A percentile compares a stretch with the other conserved stretches of the same genome.
Evolutionary conservation across 805 yeast genomes (phyloP).

Genomic region (Ascoidea rubescens): DNA sequence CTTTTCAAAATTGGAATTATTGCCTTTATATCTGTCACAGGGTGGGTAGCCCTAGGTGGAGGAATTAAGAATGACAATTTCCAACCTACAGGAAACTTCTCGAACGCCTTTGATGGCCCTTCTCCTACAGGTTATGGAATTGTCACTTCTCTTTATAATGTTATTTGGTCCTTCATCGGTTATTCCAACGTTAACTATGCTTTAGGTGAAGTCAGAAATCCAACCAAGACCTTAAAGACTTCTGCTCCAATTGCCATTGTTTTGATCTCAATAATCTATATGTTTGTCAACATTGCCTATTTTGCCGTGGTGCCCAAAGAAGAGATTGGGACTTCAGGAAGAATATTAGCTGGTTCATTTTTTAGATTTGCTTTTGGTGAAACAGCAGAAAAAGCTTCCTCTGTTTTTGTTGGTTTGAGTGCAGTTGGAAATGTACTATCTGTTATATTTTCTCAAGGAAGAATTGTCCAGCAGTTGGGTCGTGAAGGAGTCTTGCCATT

Average conservation of each 20-base stretch:
- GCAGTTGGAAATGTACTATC: constrained; percentile 75
- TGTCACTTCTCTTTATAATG: constrained; percentile 66
- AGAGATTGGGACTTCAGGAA: constrained; percentile 43
- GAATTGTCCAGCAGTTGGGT: constrained; percentile 69
- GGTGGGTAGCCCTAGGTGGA: constrained; percentile 76
- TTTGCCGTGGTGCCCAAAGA: constrained; percentile 70
- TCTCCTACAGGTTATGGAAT: constrained; percentile 51
- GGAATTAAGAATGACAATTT: constrained; percentile 30
- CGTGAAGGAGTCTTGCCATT: constrained; percentile 74
- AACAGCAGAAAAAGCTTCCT: constrained; percentile 55
- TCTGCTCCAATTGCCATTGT: constrained; percentile 70
- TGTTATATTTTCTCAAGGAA: constrained; percentile 71
- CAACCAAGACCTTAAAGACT: constrained; percentile 48
- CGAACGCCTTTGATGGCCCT: constrained; percentile 33
- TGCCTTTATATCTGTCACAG: constrained; percentile 55
- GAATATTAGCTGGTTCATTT: constrained; percentile 63
- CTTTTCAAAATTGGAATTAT: constrained; percentile 62
- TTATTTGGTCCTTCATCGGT: constrained; percentile 77
- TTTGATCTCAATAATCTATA: constrained; percentile 47
- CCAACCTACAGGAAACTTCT: constrained; percentile 45
- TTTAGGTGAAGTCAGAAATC: constrained; percentile 64
- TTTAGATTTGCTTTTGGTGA: constrained; percentile 61
- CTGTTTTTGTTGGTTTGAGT: constrained; percentile 69
- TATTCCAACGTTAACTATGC: constrained; percentile 78
- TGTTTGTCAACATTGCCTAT: constrained; percentile 68